Evolutionary conservation across 495 filamentous ascomycete genomes (phyloP), one percentile per base, ranked within the genome.

Genomic region (Friedmanniomyces simplex): DNA sequence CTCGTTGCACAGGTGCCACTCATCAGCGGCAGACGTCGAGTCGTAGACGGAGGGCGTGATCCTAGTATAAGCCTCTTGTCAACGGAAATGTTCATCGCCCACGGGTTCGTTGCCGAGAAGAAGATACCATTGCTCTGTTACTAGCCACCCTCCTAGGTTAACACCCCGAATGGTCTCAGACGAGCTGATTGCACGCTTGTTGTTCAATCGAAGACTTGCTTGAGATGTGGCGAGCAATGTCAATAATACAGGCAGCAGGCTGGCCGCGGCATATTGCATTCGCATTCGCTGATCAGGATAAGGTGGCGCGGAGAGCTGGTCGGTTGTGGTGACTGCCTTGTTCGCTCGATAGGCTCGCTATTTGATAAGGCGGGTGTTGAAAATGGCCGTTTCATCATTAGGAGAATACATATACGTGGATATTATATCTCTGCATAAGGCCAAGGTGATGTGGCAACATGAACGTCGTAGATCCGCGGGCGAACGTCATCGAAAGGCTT

Each of bases 1-100:
- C 28, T 16, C 22, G 30, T 57, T 57, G 54, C 54, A 57, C 1
- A 57, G 54, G 24, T 57, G 16, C 54, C 54, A 57, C 34, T 57
- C 54, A 32, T 57, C 54, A 14, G 8, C 30, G 4, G 54, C 46
- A 32, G 13, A 20, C 1, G 46, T 37, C 8, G 54, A 49, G 18
- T 57, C 28, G 46, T 50, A 57, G 11, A 57, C 3, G 1, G 54
- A 57, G 12, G 54, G 43, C 10, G 46, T 57, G 26, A 50, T 57
- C 53, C 52, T 41, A 21, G 7, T 6, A 20, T 11, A 3, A 26
- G 16, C 50, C 24, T n/a, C 11, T 16, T 6, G n/a, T 16, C 28
- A 32, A 32, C 10, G 28, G 28, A 32, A 32, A 3, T 3, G 10
- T 32, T 10, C 4, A 32, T 32, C 28, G 28, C 10, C 28, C n/a